Evolutionary conservation across 164 flowering plant species (phyloP), one percentile per base, ranked within the genome.

Genomic region (Hamamelis virginiana): DNA sequence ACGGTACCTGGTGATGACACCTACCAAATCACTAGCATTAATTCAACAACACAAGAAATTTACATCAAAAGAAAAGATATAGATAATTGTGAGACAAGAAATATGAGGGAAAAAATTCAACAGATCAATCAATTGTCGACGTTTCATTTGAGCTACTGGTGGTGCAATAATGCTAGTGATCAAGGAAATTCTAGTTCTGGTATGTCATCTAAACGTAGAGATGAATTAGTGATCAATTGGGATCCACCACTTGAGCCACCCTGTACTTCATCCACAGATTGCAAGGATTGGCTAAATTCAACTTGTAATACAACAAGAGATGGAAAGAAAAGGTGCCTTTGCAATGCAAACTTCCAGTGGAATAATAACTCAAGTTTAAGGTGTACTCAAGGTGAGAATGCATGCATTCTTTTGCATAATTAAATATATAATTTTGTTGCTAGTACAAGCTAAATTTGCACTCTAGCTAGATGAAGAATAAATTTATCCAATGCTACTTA

Each of bases 181-280:
- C 59, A 41, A 13, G 65, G 72, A 16, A 66, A 65, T 12, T 68
- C 48, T 25, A 27, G 26, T 14, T 41, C 64, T 21, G 23, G 41
- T 18, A 13, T 28, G 1, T 43, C 68, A 22, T 12, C 41, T n/a
- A 43, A 38, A 60, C 65, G 56, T 51, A 56, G 15, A n/a, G 69
- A 41, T 45, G 78, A 67, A 68, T n/a, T 77, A 0, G 83, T 80
- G 65, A 69, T 84, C 8, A 44, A 53, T 41, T 84, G 87, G 85
- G 71, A 76, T 21, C 77, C 79, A 4, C 79, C 83, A 3, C 26
- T 22, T 9, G 82, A 80, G 66, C 85, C 85, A 11, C 50, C 66
- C 26, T 83, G 83, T 67, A 59, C 43, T 55, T 72, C 75, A 13
- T 28, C 64, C 3, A n/a, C 58, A 46, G 83, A 80, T 69, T 83